A percentile compares a stretch with the other conserved stretches of the same genome.
phyloP scores from a whole-genome alignment of 345 rosid species.

The Viola odorata region DNA sequence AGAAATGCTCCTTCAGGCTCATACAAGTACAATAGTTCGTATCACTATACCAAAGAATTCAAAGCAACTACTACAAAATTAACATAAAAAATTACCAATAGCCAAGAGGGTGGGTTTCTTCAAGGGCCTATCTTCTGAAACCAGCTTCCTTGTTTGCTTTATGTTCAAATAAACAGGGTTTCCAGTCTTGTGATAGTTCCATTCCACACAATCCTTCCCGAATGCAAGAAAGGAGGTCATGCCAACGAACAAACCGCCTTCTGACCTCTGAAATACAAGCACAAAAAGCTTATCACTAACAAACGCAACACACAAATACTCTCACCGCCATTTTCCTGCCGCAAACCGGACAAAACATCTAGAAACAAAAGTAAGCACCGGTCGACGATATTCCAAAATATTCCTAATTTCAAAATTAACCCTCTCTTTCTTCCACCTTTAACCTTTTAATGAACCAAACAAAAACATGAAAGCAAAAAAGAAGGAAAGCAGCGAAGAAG shows the following conservation, averaged over 20 bases:
- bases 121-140: conserved; percentile 79
- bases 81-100: conserved; percentile 48
- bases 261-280: conserved; percentile 57
- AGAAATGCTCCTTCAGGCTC: no score
- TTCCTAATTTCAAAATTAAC: no score
- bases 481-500: not conserved
- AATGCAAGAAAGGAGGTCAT: conserved; percentile 88
- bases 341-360: no score
- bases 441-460: conserved; percentile 7
- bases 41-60: no score
- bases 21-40: no score
- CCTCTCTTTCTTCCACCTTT: not conserved
- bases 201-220: conserved; percentile 74
- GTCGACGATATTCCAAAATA: no score
- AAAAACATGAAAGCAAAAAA: conserved; percentile 9
- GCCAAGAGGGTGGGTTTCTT: conserved; percentile 92
- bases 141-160: conserved; percentile 63
- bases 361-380: no score
- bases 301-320: no score
- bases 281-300: no score
- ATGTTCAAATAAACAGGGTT: conserved; percentile 85
- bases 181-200: conserved; percentile 91
- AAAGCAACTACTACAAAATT: no score
- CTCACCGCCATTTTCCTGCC: no score
- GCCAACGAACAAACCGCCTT: conserved; percentile 87